These are phyloP conservation scores for Tillandsia fasciculata DNA, from an alignment of 176 grass and related monocot genomes.

Conservation along the genomic window DNA sequence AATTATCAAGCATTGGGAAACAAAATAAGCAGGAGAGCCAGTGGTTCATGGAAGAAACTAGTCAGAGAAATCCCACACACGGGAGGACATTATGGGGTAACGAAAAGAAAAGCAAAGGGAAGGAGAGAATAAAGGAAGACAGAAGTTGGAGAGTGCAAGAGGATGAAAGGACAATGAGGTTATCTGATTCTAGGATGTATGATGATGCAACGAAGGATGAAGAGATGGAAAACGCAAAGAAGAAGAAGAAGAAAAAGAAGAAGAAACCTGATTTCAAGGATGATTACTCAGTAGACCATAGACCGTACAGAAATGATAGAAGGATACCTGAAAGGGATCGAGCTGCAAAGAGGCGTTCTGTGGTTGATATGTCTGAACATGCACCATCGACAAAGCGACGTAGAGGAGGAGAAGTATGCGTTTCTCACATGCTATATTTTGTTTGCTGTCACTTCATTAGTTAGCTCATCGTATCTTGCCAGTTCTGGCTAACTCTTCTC, in stretches of 20 bases:
- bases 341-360: constrained; percentile 38
- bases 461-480: neutral
- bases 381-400: constrained; percentile 49
- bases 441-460: neutral
- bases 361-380: constrained; percentile 43
- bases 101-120: constrained; percentile 42
- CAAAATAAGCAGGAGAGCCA: constrained; percentile 38
- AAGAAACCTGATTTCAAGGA: constrained; percentile 87
- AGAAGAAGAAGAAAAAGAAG: constrained; percentile 96
- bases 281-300: constrained; percentile 64
- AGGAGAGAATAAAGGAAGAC: constrained; percentile 24
- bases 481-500: too few relatives aligned
- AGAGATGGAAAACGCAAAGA: constrained; percentile 64
- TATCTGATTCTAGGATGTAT: constrained; percentile 54
- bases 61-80: constrained; percentile 34
- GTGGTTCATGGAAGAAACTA: constrained; percentile 40
- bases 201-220: constrained; percentile 44
- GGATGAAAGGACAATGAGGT: constrained; percentile 46
- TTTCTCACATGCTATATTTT: constrained; percentile 12
- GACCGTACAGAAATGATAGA: constrained; percentile 83
- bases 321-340: constrained; percentile 57
- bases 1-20: constrained; percentile 59
- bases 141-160: constrained; percentile 46
- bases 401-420: constrained; percentile 81
- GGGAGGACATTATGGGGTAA: constrained; percentile 31